Percentiles rank a stretch among this genome's conserved stretches.
Evolutionary conservation across 139 green algal species (phyloP).

Genomic region (Chlorella sp.): DNA sequence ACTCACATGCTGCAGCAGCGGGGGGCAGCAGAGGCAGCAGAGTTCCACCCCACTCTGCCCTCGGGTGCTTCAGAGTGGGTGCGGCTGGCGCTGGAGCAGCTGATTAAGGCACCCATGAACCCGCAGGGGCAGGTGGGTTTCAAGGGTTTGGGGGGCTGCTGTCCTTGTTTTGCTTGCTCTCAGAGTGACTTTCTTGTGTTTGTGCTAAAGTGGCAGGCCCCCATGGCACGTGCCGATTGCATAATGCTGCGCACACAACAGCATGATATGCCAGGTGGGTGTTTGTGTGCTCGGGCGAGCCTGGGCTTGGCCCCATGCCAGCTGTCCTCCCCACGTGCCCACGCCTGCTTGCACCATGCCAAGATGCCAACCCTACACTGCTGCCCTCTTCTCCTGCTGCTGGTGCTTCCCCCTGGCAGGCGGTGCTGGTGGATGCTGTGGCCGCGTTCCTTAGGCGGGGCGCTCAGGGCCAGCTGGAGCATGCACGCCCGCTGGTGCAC

Average conservation of each 20-base stretch:
- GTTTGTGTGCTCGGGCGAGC: no score
- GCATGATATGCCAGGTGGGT: no score
- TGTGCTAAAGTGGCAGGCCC: no score
- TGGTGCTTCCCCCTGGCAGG: background rate
- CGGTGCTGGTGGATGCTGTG: conserved; percentile 8
- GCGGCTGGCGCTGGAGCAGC: conserved; percentile 13
- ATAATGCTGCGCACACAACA: no score
- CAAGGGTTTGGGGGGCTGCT: background rate
- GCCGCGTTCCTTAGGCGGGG: conserved; percentile 11
- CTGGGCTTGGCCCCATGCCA: no score
- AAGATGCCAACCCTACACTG: no score
- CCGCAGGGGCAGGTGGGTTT: background rate
- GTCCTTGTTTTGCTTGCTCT: background rate
- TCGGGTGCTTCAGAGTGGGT: conserved; percentile 29
- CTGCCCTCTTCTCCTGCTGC: background rate
- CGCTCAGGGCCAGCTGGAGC: conserved; percentile 29
- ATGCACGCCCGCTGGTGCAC: conserved; percentile 24
- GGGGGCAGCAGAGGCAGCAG: background rate
- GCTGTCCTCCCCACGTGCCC: no score
- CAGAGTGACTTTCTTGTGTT: no score
- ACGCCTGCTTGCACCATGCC: no score
- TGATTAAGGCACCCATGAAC: background rate
- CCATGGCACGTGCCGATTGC: no score
- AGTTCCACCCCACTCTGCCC: conserved; percentile 12
- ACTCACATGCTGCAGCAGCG: background rate